These are phyloP conservation scores for Sextonia rubra DNA, from an alignment of 164 flowering plant genomes.

Conservation along the genomic window DNA sequence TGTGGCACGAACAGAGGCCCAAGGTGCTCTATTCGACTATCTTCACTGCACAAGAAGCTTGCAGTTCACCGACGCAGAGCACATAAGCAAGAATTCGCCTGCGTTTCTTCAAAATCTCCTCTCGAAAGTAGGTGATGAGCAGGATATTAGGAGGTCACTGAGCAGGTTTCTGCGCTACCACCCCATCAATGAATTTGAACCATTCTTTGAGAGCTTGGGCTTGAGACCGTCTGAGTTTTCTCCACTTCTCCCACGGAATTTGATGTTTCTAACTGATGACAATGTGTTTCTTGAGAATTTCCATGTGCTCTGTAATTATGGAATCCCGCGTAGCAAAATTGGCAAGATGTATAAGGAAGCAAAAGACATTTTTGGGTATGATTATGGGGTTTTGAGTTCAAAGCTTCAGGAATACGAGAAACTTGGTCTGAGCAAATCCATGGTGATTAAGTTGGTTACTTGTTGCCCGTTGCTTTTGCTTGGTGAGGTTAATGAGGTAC, in stretches of 20 bases:
- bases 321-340: slow-evolving; percentile 46
- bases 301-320: slow-evolving; percentile 55
- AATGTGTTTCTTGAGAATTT: slow-evolving; percentile 50
- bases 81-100: slow-evolving; percentile 65
- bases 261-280: slow-evolving; percentile 63
- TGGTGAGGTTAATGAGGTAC: slow-evolving; percentile 32
- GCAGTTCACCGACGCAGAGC: slow-evolving; percentile 59
- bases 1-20: slow-evolving; percentile 27
- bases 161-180: slow-evolving; percentile 56
- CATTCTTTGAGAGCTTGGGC: slow-evolving; percentile 85
- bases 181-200: slow-evolving; percentile 85
- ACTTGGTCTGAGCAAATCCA: slow-evolving; percentile 33
- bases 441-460: slow-evolving; percentile 32
- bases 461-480: slow-evolving; percentile 49
- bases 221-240: slow-evolving; percentile 41
- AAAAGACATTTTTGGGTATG: slow-evolving; percentile 43
- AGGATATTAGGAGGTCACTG: slow-evolving; percentile 28
- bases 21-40: slow-evolving; percentile 64
- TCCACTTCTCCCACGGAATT: slow-evolving; percentile 43
- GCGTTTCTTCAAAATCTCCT: slow-evolving; percentile 45
- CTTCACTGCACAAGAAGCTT: slow-evolving; percentile 60
- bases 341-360: slow-evolving; percentile 64
- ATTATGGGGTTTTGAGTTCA: slow-evolving; percentile 36
- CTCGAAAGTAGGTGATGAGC: slow-evolving; percentile 25
- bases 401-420: slow-evolving; percentile 20